A percentile compares a stretch with the other conserved stretches of the same genome.
phyloP scores from a whole-genome alignment of 176 grass and related monocot genomes.

The Rhipidocladum racemiflorum region DNA sequence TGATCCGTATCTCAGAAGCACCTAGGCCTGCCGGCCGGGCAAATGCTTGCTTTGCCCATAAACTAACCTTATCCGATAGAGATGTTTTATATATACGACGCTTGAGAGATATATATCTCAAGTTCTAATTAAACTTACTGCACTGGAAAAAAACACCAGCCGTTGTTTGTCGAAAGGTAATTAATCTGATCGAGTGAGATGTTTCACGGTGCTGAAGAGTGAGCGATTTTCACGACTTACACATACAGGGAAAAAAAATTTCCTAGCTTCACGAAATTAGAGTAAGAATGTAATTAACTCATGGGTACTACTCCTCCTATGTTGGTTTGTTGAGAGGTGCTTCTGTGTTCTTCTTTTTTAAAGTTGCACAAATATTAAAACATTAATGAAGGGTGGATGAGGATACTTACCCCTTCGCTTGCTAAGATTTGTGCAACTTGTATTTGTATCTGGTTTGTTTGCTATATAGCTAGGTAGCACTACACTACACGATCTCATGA shows the following conservation, averaged over 20 bases:
- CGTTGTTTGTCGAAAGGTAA: not conserved
- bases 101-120: not conserved
- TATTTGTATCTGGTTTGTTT: too few species aligned
- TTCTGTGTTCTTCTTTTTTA: too few species aligned
- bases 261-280: too few species aligned
- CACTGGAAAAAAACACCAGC: not conserved
- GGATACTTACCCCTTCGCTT: too few species aligned
- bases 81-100: not conserved
- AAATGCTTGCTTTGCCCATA: not conserved
- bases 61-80: not conserved
- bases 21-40: conserved; percentile 30
- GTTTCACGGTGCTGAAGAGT: not conserved
- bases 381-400: too few species aligned
- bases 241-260: not conserved
- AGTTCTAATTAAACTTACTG: not conserved
- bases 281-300: not conserved
- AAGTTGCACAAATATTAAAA: too few species aligned
- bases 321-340: not conserved
- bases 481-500: not conserved
- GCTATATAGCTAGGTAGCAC: not conserved
- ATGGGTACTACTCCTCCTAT: not conserved
- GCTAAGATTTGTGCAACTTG: too few species aligned
- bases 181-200: not conserved
- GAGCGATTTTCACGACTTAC: not conserved
- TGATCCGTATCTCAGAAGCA: conserved; percentile 6